These are phyloP conservation scores for Keithomyces neogunnii DNA, from an alignment of 2,329 filamentous ascomycete species.

Conservation along the genomic window DNA sequence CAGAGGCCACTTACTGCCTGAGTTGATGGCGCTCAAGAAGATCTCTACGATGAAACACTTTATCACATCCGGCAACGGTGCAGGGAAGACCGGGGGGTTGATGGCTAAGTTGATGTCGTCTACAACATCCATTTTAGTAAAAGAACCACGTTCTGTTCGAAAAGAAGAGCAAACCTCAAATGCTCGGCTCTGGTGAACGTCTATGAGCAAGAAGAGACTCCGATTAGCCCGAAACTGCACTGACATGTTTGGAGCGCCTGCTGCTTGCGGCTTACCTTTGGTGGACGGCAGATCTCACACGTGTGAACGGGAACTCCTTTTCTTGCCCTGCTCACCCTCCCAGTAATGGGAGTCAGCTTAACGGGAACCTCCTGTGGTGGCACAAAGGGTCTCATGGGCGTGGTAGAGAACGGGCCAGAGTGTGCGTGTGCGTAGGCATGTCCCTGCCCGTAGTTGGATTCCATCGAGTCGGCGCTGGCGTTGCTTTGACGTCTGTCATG, in stretches of 20 bases:
- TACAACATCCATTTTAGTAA: conserved; percentile 15
- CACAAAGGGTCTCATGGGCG: conserved; percentile 32
- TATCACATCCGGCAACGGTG: conserved; percentile 43
- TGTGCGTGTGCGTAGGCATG: conserved; percentile 14
- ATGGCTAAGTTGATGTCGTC: conserved; percentile 54
- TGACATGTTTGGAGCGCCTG: not conserved
- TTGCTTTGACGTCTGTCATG: conserved; percentile 32
- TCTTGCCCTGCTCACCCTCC: conserved; percentile 48
- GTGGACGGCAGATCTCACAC: conserved; percentile 42
- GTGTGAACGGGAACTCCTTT: conserved; percentile 51
- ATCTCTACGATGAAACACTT: conserved; percentile 50
- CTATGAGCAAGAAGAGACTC: conserved; percentile 22
- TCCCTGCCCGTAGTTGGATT: conserved; percentile 23
- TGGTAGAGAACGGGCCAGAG: conserved; percentile 16
- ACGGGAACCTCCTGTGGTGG: conserved; percentile 30
- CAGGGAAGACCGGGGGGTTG: conserved; percentile 44
- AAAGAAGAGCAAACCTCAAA: conserved; percentile 37
- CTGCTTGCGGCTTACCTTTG: conserved; percentile 33
- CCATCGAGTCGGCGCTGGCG: conserved; percentile 42
- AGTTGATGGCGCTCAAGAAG: conserved; percentile 48
- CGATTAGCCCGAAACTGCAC: conserved; percentile 4
- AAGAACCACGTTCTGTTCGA: not conserved
- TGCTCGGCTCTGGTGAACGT: conserved; percentile 57
- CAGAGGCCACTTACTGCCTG: conserved; percentile 23
- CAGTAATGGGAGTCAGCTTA: conserved; percentile 48